These are phyloP conservation scores for Metschnikowia reukaufii DNA, from an alignment of 805 yeast genomes.

Conservation along the genomic window DNA sequence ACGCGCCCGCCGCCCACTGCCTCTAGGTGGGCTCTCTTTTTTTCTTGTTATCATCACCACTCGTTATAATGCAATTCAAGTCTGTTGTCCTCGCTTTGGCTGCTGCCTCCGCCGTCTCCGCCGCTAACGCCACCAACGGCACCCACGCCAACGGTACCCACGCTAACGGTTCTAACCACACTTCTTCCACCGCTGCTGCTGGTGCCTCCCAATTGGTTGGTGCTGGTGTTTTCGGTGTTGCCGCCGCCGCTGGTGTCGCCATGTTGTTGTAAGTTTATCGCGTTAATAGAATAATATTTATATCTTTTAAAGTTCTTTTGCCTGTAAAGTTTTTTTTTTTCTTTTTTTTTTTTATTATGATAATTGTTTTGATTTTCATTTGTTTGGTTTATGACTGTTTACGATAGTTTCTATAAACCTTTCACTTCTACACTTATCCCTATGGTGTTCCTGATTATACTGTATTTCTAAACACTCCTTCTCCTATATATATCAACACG, in stretches of 20 bases:
- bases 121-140: constrained; percentile 50
- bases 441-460: too few relatives aligned
- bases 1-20: constrained; percentile 5
- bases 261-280: constrained; percentile 40
- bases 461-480: not conserved
- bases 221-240: constrained; percentile 80
- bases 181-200: constrained; percentile 33
- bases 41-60: constrained; percentile 4
- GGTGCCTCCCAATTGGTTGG: constrained; percentile 57
- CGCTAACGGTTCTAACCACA: constrained; percentile 35
- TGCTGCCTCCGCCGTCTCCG: constrained; percentile 67
- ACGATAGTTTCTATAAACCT: too few relatives aligned
- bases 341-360: too few relatives aligned
- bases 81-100: constrained; percentile 67
- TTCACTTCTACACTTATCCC: too few relatives aligned
- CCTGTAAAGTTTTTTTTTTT: not conserved
- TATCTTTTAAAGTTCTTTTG: not conserved
- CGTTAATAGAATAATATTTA: constrained; percentile 13
- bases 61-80: constrained; percentile 66
- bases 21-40: not conserved
- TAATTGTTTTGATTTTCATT: too few relatives aligned
- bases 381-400: too few relatives aligned
- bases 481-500: too few relatives aligned
- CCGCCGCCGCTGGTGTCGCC: constrained; percentile 80
- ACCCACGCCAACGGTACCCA: constrained; percentile 31